Evolutionary conservation across 805 yeast genomes (phyloP).

Genomic region (Starmera amethionina): DNA sequence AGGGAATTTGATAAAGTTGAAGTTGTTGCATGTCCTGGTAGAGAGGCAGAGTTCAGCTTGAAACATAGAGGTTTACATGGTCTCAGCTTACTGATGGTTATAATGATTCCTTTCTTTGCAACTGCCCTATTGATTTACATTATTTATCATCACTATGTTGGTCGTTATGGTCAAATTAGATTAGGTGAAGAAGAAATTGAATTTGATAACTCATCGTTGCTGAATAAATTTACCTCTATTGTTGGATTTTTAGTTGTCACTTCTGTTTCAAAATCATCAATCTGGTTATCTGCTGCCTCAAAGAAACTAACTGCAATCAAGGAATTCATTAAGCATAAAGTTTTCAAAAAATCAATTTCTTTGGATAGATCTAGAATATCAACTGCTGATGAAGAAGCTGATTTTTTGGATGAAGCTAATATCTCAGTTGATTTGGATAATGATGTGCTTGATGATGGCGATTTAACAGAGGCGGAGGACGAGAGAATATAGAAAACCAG

Average conservation of each 20-base stretch:
- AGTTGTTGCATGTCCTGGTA: conserved; percentile 82
- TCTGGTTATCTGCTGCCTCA: conserved; percentile 11
- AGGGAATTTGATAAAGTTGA: conserved; percentile 54
- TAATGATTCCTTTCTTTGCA: conserved; percentile 44
- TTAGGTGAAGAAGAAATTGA: conserved; percentile 71
- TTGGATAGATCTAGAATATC: conserved; percentile 5
- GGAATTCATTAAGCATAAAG: conserved; percentile 8
- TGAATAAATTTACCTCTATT: conserved; percentile 35
- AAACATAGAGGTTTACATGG: conserved; percentile 49
- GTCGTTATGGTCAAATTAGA: conserved; percentile 79
- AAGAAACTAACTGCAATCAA: conserved; percentile 11
- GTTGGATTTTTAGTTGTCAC: conserved; percentile 24
- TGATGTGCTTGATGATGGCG: conserved; percentile 21
- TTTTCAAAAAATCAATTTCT: conserved; percentile 9
- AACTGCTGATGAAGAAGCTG: conserved; percentile 7
- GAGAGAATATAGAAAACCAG: conserved; percentile 2
- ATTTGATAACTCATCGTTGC: conserved; percentile 48
- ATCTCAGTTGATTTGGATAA: conserved; percentile 10
- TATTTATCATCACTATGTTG: conserved; percentile 72
- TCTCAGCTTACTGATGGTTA: conserved; percentile 38
- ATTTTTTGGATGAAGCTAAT: conserved; percentile 13
- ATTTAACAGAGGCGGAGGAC: conserved; percentile 18
- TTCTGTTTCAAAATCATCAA: conserved; percentile 10
- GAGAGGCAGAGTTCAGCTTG: conserved; percentile 47
- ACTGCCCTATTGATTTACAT: conserved; percentile 53